Percentiles rank a stretch among this genome's conserved stretches.
These are phyloP conservation scores for Rosa multiflora DNA, from an alignment of 306 rosid species.

Conservation along the genomic window DNA sequence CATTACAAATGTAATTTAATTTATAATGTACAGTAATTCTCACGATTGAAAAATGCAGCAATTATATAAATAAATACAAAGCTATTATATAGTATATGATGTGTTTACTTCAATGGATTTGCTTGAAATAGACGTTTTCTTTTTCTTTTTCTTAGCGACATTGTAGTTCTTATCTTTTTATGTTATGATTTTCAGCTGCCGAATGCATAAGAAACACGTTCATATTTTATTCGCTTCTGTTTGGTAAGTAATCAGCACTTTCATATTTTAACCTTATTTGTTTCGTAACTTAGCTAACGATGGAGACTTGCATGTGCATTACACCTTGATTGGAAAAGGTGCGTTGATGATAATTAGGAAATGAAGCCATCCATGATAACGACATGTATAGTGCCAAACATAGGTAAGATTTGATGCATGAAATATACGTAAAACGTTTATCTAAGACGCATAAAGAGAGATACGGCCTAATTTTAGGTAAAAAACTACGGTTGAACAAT, in stretches of 20 bases:
- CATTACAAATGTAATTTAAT: too few relatives aligned
- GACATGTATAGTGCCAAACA: neutral
- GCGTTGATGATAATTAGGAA: neutral
- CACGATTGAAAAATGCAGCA: too few relatives aligned
- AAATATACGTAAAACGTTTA: too few relatives aligned
- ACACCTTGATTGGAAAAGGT: neutral
- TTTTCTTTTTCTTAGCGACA: neutral
- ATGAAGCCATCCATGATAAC: neutral
- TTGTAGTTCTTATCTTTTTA: neutral
- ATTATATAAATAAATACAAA: too few relatives aligned
- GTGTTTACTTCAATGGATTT: neutral
- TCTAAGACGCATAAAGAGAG: too few relatives aligned
- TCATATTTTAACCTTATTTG: neutral
- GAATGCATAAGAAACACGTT: neutral
- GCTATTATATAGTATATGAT: too few relatives aligned
- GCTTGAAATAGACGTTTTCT: neutral
- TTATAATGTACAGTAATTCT: too few relatives aligned
- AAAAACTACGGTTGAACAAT: too few relatives aligned
- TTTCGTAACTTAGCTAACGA: neutral
- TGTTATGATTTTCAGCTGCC: neutral
- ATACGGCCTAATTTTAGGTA: too few relatives aligned
- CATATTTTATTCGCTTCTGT: neutral
- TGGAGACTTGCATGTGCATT: neutral
- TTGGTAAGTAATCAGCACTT: neutral
- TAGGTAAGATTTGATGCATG: neutral